Evolutionary conservation across 345 rosid species (phyloP).

Genomic region (Citrus medica): DNA sequence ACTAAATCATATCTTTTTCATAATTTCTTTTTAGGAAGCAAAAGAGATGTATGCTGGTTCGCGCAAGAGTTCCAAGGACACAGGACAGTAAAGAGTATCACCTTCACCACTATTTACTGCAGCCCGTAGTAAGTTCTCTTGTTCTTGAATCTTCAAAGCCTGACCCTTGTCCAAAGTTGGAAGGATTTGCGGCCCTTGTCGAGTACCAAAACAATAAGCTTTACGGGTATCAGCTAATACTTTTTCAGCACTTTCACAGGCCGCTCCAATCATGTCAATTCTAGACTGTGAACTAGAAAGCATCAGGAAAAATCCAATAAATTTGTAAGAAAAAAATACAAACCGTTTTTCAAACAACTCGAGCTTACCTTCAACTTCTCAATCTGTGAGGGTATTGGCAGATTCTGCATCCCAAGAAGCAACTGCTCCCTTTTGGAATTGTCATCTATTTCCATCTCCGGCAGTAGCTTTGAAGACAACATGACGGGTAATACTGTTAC

Average conservation of each 20-base stretch:
- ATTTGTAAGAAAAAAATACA: background rate
- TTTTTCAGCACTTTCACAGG: conserved; percentile 92
- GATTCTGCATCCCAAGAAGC: conserved; percentile 80
- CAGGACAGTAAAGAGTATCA: conserved; percentile 16
- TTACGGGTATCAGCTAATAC: conserved; percentile 81
- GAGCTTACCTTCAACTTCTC: conserved; percentile 68
- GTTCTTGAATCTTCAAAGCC: conserved; percentile 88
- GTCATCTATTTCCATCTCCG: conserved; percentile 92
- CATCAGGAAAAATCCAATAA: conserved; percentile 2
- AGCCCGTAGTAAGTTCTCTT: conserved; percentile 69
- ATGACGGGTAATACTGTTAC: conserved; percentile 84
- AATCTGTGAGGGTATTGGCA: conserved; percentile 68
- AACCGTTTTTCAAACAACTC: background rate
- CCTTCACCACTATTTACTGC: conserved; percentile 84
- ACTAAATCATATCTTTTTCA: background rate
- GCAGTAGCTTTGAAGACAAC: conserved; percentile 88
- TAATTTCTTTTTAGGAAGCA: background rate
- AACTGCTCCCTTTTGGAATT: conserved; percentile 80
- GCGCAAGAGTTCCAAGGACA: background rate
- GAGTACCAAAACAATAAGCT: conserved; percentile 76
- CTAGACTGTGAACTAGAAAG: conserved; percentile 51
- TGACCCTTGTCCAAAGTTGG: conserved; percentile 83
- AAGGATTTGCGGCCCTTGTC: conserved; percentile 78
- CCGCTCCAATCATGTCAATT: conserved; percentile 82
- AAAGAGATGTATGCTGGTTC: background rate